Base-by-base conservation (phyloP, 2,329 filamentous ascomycete genomes). In the Camillea tinctor region DNA sequence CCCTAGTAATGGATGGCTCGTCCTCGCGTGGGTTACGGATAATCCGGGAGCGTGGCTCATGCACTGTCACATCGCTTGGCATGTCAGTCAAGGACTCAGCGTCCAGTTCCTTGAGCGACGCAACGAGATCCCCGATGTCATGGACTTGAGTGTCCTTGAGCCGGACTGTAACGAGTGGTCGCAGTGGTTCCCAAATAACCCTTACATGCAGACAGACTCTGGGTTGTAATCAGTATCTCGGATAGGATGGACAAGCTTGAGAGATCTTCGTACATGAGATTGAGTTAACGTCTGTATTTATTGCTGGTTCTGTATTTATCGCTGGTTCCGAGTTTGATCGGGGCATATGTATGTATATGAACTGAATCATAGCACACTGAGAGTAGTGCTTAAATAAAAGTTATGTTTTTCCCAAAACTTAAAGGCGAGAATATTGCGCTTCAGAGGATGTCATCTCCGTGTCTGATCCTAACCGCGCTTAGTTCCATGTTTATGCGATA, bases 41-140 rank as follows among this genome's bases (percentile, higher is more conserved):
- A 83, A 84, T 57, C 81, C 81, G 0, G 81, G 81, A 6, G 67
- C 74, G 6, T 80, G 78, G 78, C 60, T 78, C 15, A 52, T 59
- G 48, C 58, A 59, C 54, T 59, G 58, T 40, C 58, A 59, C 50
- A 59, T 59, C 17, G 51, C 64, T 2, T 63, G 61, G 61, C 61
- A 63, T 50, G 61, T 63, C 17, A 57, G 55, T 22, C 54, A 56
- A 9, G 62, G 60, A 17, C 54, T 64, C n/a, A 59, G 57, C 22
- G 55, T 62, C 8, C 50, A 60, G 19, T 62, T 64, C 26, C 56
- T 64, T 6, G 62, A 64, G 57, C 48, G 40, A n/a, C 50, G 54
- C 3, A 30, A 30, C 23, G 44, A 56, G 23, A 56, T 56, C 22
- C 40, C 56, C 9, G 23, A 44, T 4, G 23, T 40, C 6, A 55